Evolutionary conservation across 805 yeast genomes (phyloP).

Genomic region (Saturnispora ahearnii): DNA sequence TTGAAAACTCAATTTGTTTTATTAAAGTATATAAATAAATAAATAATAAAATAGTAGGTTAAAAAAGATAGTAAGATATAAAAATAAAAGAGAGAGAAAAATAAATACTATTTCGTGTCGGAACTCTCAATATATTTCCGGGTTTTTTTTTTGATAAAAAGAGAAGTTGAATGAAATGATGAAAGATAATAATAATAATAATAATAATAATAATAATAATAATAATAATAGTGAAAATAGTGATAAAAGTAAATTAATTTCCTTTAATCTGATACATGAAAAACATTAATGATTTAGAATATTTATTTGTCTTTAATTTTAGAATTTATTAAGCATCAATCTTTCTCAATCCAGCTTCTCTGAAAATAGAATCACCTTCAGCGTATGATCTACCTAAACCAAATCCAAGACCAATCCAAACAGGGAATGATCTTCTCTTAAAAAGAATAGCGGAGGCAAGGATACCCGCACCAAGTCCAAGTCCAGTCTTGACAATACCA

Average conservation of each 20-base stretch:
- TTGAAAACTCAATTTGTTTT: neutral
- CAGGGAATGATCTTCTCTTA: constrained; percentile 94
- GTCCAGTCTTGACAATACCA: constrained; percentile 86
- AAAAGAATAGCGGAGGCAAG: constrained; percentile 82
- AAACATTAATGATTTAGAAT: constrained; percentile 1
- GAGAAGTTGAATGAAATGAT: neutral
- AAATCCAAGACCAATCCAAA: constrained; percentile 94
- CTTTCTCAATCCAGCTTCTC: constrained; percentile 71
- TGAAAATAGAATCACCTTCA: constrained; percentile 96
- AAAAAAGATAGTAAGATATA: neutral
- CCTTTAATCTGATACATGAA: constrained; percentile 2
- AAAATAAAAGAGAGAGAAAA: neutral
- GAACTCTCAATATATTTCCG: no score
- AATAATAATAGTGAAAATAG: neutral
- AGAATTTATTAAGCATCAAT: constrained; percentile 46
- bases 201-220: neutral
- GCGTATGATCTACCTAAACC: constrained; percentile 97
- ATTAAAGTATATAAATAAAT: neutral
- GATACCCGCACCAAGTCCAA: constrained; percentile 96
- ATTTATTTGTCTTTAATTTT: neutral
- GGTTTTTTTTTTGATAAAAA: no score
- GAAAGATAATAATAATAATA: neutral
- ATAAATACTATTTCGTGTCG: neutral
- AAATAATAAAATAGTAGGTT: neutral
- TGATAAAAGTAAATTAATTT: neutral